These are phyloP conservation scores for Fistulina hepatica DNA, from an alignment of 1,284 basidiomycete genomes.

Conservation along the genomic window DNA sequence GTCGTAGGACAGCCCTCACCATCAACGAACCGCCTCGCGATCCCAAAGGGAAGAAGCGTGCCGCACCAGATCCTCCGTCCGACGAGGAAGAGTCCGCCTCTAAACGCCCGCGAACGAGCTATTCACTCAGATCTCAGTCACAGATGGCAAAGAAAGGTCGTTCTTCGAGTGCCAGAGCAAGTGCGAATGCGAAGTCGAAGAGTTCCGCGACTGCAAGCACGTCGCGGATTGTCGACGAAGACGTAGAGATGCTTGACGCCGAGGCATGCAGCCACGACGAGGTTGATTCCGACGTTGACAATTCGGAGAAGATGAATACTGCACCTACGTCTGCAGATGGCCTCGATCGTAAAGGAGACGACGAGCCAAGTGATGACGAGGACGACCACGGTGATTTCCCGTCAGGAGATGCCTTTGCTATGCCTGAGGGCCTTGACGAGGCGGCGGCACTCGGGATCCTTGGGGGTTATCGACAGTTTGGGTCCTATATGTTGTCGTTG, in stretches of 20 bases:
- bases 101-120: slow-evolving; percentile 50
- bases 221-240: slow-evolving; percentile 54
- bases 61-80: slow-evolving; percentile 51
- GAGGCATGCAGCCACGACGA: slow-evolving; percentile 33
- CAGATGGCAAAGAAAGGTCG: slow-evolving; percentile 23
- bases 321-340: slow-evolving; percentile 29
- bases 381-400: slow-evolving; percentile 35
- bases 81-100: slow-evolving; percentile 50
- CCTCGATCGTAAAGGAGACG: slow-evolving; percentile 30
- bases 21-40: slow-evolving; percentile 68
- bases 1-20: slow-evolving; percentile 44
- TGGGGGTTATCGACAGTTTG: slow-evolving; percentile 76
- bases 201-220: slow-evolving; percentile 40
- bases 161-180: slow-evolving; percentile 22
- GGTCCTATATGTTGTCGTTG: slow-evolving; percentile 83
- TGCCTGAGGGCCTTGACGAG: slow-evolving; percentile 56
- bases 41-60: slow-evolving; percentile 78
- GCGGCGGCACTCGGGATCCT: slow-evolving; percentile 72
- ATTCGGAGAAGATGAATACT: slow-evolving; percentile 15
- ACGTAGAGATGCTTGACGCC: slow-evolving; percentile 65
- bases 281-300: slow-evolving; percentile 24
- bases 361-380: slow-evolving; percentile 26
- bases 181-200: slow-evolving; percentile 50
- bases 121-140: slow-evolving; percentile 56
- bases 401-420: slow-evolving; percentile 31